Evolutionary conservation across 2,329 filamentous ascomycete genomes (phyloP), one percentile per base, ranked within the genome.

Genomic region (Nannizzia gypsea): DNA sequence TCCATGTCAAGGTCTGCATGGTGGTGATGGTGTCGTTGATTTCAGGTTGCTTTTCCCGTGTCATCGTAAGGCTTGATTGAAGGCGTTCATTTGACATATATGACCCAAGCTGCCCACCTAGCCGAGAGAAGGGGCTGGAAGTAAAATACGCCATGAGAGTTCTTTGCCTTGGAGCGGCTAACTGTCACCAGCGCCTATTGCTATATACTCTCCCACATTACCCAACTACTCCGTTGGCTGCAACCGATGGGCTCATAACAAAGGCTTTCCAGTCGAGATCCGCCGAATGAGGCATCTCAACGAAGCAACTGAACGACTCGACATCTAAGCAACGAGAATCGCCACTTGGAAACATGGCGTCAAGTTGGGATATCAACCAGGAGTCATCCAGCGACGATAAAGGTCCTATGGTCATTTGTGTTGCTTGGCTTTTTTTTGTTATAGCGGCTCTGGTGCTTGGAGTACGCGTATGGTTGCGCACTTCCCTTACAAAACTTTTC

Each of bases 401-500:
- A 56, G 60, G 60, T 3, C 46, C 48, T 17, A 56, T 59, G 38
- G 36, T 61, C 50, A 48, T 56, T 20, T 42, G 48, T 6, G 42
- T 55, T 22, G 36, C 60, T 22, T 61, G 60, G 60, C 13, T 50
- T 22, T 40, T 31, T 40, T 61, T 54, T 26, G 48, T 57, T 31
- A 11, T 61, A 17, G 46, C 60, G 57, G 26, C 59, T 9, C 44
- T 31, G 34, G 9, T 61, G 6, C 28, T 61, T 24, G 6, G 54
- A 24, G 57, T 52, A 6, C 60, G 60, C 42, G 42, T 62, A 36
- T 57, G 52, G 28, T 34, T 58, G 11, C 31, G 58, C 40, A 57
- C 46, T 6, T 34, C 42, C 15, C 26, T 62, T 15, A 56, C 59
- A 9, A 36, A 46, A 15, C 50, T 54, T 6, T 62, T 56, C 22